These are phyloP conservation scores for Diaporthe citrichinensis DNA, from an alignment of 2,329 filamentous ascomycete genomes.

Conservation along the genomic window DNA sequence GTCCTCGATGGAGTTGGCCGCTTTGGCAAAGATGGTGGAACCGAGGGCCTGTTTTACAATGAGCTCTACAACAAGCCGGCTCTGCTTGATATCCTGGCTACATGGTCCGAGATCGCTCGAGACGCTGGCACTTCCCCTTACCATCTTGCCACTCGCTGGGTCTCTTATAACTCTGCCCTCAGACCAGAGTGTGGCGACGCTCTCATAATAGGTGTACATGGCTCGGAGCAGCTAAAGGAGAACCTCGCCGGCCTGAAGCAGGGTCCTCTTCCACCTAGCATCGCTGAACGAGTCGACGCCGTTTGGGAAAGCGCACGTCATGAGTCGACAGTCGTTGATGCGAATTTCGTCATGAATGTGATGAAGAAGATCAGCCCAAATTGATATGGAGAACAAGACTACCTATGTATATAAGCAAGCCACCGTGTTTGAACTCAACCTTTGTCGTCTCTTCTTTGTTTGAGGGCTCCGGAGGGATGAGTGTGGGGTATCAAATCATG, in stretches of 20 bases:
- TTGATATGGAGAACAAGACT: too few species aligned
- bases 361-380: neutral
- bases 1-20: neutral
- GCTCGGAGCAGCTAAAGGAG: neutral
- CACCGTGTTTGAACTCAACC: too few species aligned
- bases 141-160: constrained; percentile 15
- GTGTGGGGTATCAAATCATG: neutral
- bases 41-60: neutral
- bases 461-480: neutral
- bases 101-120: neutral
- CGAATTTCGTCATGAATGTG: neutral
- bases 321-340: constrained; percentile 8
- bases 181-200: neutral
- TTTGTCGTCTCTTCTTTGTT: neutral
- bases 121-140: neutral
- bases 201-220: constrained; percentile 7
- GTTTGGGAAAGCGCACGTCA: constrained; percentile 2
- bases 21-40: neutral
- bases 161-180: constrained; percentile 3
- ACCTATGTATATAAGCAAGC: too few species aligned
- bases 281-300: constrained; percentile 5
- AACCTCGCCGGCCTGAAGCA: neutral
- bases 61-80: constrained; percentile 18
- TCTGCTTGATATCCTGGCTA: neutral
- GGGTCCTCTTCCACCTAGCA: constrained; percentile 8